Conservation (phyloP, 768 basidiomycete species). For the Rossbeevera mucosa region DNA sequence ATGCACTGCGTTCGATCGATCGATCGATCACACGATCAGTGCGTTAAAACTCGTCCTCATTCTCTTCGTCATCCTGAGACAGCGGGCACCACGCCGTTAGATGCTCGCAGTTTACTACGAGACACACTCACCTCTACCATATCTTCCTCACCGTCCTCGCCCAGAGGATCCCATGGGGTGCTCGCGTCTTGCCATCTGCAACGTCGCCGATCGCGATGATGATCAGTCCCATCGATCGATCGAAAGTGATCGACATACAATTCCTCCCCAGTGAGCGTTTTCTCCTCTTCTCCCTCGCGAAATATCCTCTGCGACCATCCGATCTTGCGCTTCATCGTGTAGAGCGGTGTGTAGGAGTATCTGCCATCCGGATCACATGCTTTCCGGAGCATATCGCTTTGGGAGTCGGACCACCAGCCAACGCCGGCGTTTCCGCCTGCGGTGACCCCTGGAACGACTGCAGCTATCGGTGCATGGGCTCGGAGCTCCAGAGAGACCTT, state of each 20-base stretch:
- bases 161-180: slow-evolving; percentile 23
- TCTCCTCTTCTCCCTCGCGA: slow-evolving; percentile 1
- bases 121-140: slow-evolving; percentile 6
- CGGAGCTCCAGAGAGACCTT: slow-evolving; percentile 22
- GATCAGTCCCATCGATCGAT: neutral
- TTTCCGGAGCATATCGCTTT: slow-evolving; percentile 20
- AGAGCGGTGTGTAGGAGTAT: slow-evolving; percentile 28
- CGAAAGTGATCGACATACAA: slow-evolving; percentile 13
- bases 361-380: slow-evolving; percentile 18
- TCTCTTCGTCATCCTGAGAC: neutral
- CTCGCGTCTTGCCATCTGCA: slow-evolving; percentile 20
- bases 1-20: neutral
- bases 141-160: slow-evolving; percentile 25
- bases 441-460: slow-evolving; percentile 1
- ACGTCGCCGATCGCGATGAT: neutral
- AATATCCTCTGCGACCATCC: neutral
- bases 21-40: too few relatives aligned
- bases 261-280: neutral
- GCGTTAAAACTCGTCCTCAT: neutral
- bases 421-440: slow-evolving; percentile 12
- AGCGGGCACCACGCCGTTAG: neutral
- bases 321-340: slow-evolving; percentile 16
- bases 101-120: too few relatives aligned
- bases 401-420: slow-evolving; percentile 21
- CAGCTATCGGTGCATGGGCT: slow-evolving; percentile 10